These are phyloP conservation scores for Scedosporium aurantiacum DNA, from an alignment of 2,329 filamentous ascomycete genomes.

Conservation along the genomic window DNA sequence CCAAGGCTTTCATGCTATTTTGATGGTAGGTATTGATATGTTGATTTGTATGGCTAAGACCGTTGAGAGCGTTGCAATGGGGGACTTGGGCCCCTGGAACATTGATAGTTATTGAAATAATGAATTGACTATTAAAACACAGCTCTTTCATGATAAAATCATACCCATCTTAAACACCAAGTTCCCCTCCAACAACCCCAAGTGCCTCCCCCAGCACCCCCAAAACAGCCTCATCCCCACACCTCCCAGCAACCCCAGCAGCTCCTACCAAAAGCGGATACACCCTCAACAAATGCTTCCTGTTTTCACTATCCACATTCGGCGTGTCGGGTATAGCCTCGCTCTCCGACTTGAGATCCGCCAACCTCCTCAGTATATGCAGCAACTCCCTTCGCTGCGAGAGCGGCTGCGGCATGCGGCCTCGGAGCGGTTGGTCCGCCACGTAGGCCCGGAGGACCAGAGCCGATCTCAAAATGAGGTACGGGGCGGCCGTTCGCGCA, in stretches of 20 bases:
- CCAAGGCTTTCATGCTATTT: too few species aligned
- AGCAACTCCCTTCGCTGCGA: slow-evolving; percentile 69
- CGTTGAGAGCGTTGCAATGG: too few species aligned
- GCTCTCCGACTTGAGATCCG: slow-evolving; percentile 57
- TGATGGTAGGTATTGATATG: too few species aligned
- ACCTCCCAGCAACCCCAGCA: slow-evolving; percentile 41
- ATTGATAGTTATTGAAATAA: too few species aligned
- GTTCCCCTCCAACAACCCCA: slow-evolving; percentile 49
- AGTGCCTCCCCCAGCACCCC: slow-evolving; percentile 48
- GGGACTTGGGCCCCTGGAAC: too few species aligned
- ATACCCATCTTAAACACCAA: slow-evolving; percentile 20
- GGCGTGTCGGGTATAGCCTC: slow-evolving; percentile 52
- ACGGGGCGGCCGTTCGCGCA: slow-evolving; percentile 65
- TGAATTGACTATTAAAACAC: too few species aligned
- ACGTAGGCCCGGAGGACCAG: slow-evolving; percentile 76
- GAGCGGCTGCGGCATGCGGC: slow-evolving; percentile 78
- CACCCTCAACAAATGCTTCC: slow-evolving; percentile 68
- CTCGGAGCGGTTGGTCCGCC: slow-evolving; percentile 81
- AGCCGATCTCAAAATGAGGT: slow-evolving; percentile 70
- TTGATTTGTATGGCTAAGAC: too few species aligned
- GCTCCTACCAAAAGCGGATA: slow-evolving; percentile 67
- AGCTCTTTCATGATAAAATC: too few species aligned
- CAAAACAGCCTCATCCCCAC: slow-evolving; percentile 50
- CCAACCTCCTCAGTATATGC: slow-evolving; percentile 56
- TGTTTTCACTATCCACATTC: slow-evolving; percentile 40